Conservation (phyloP, 2,329 filamentous ascomycete genomes). For the Hymenoscyphus salicellus region DNA sequence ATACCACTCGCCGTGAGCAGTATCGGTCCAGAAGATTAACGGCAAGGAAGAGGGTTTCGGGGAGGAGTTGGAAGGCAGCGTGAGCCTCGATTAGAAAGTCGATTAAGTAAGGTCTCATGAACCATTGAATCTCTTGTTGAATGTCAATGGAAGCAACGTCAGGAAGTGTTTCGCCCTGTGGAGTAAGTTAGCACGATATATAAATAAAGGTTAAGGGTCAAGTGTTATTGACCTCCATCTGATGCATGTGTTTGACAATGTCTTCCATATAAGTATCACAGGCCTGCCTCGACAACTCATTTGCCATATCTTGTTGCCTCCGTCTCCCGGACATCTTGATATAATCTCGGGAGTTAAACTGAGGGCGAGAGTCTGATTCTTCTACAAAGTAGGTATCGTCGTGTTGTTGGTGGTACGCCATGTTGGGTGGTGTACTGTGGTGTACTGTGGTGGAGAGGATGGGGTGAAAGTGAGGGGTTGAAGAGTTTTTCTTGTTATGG, state of each 20-base stretch:
- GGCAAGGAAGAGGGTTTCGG: constrained; percentile 92
- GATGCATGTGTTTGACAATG: constrained; percentile 87
- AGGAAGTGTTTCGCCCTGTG: constrained; percentile 76
- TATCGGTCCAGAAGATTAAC: constrained; percentile 96
- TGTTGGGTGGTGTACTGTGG: constrained; percentile 29
- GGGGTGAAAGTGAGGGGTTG: constrained; percentile 11
- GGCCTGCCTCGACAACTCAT: constrained; percentile 81
- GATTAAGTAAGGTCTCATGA: constrained; percentile 96
- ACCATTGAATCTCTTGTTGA: constrained; percentile 99
- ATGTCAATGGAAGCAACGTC: constrained; percentile 98
- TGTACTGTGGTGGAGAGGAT: background rate
- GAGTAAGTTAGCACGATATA: constrained; percentile 32
- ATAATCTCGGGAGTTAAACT: constrained; percentile 60
- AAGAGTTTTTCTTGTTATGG: constrained; percentile 13
- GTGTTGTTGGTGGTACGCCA: constrained; percentile 45
- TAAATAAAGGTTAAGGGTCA: constrained; percentile 11
- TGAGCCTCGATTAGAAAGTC: constrained; percentile 98
- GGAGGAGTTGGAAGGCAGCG: constrained; percentile 86
- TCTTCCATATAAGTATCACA: constrained; percentile 92
- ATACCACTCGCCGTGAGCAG: constrained; percentile 95
- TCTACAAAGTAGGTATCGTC: constrained; percentile 70
- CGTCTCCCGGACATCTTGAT: constrained; percentile 75
- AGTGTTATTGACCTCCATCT: constrained; percentile 69
- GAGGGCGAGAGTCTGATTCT: constrained; percentile 43
- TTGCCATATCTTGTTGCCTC: constrained; percentile 82